phyloP scores from a whole-genome alignment of 345 rosid genomes.

The Eucalyptus coolabah region DNA sequence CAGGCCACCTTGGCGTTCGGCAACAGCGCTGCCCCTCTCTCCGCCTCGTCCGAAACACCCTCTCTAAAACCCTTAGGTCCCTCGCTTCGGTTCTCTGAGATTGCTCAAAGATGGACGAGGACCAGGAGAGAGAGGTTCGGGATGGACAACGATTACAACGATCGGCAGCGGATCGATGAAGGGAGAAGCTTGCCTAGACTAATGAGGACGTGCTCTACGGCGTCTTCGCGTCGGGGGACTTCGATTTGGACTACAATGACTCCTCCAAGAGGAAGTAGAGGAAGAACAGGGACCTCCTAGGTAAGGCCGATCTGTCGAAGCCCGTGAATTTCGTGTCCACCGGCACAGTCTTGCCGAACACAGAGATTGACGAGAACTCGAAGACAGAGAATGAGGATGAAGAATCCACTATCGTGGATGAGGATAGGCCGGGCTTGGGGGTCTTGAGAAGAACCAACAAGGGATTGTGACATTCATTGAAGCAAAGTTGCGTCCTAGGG shows the following conservation, averaged over 20 bases:
- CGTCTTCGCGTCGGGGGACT: constrained; percentile 25
- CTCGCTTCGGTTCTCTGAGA: background rate
- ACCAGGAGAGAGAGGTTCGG: constrained; percentile 75
- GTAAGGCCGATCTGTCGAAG: too few species aligned
- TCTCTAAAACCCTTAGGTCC: background rate
- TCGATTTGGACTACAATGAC: constrained; percentile 32
- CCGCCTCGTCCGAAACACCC: background rate
- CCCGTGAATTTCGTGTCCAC: too few species aligned
- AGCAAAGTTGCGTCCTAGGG: too few species aligned
- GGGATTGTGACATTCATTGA: too few species aligned
- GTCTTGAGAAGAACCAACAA: background rate
- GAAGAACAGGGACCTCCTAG: too few species aligned
- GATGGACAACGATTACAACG: constrained; percentile 73
- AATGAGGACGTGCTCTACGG: constrained; percentile 57
- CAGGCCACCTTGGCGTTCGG: background rate
- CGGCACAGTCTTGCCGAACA: constrained; percentile 54
- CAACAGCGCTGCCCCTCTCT: background rate
- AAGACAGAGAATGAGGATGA: constrained; percentile 18
- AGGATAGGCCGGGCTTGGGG: constrained; percentile 44
- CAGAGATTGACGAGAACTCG: constrained; percentile 46
- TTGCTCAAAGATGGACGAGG: constrained; percentile 41
- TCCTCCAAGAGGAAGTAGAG: constrained; percentile 2
- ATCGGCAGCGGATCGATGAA: constrained; percentile 51
- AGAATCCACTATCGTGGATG: background rate
- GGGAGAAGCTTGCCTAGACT: constrained; percentile 54